Base-by-base conservation (phyloP, 352 stramenopile species). In the Phytophthora macrochlamydospora region DNA sequence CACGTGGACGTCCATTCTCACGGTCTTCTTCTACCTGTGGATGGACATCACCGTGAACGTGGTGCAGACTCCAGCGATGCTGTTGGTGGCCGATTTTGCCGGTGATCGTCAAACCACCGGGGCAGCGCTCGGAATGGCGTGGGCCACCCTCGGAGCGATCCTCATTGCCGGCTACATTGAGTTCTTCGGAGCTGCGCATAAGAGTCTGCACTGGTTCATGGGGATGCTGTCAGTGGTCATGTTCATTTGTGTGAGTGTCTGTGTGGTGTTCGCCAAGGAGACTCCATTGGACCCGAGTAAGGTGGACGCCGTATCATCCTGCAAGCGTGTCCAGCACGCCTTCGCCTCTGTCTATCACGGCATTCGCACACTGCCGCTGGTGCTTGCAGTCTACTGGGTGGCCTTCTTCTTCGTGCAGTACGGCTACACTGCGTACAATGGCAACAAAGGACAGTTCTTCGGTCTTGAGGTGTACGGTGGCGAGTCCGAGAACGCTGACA, bases 1-100 rank as follows among this genome's bases (percentile, higher is more conserved):
- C 46, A 75, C 48, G 9, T 88, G 76, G 76, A 88, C 81, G 0
- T 57, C 71, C 1, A 40, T 85, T 5, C 63, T 90, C 44, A 86
- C 68, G 1, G 62, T 87, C 1, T 38, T 83, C 14, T 85, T 82
- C 56, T 88, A 90, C 71, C 54, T 73, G 2, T 88, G 81, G 76
- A 90, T 88, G 81, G 81, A 90, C 55, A 73, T 90, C 31, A 85
- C 76, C 8, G 69, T 85, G 40, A 90, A 90, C 53, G 29, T 85
- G 1, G 75, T 81, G 1, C 70, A 85, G 42, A 79, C 73, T 7
- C 77, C 78, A 1, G 77, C 73, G 6, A 78, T 79, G 59, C 56
- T 89, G 32, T 49, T 89, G 3, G 72, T 89, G 7, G 67, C 80
- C 7, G 80, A 89, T 51, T 78, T 89, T 56, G 80, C 80, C 24